Conservation (phyloP, 148 eudicot genomes). For the Nepenthes mirabilis region DNA sequence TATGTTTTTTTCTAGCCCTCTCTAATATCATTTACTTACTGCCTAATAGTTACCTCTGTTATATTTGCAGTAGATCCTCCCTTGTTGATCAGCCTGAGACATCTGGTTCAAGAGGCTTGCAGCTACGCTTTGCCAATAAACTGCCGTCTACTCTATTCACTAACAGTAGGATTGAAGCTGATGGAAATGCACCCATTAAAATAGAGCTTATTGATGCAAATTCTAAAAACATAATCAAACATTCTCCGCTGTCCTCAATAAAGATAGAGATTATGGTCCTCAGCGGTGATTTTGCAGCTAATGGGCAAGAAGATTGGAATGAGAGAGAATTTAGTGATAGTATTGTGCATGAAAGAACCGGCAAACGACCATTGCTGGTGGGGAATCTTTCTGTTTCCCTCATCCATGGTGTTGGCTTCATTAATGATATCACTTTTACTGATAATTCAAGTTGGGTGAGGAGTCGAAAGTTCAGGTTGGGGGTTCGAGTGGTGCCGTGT, state of each 20-base stretch:
- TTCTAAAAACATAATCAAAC: slow-evolving; percentile 20
- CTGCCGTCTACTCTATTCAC: slow-evolving; percentile 50
- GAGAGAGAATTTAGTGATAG: slow-evolving; percentile 27
- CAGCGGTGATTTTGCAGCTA: slow-evolving; percentile 45
- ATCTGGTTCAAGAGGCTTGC: slow-evolving; percentile 26
- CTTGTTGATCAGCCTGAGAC: slow-evolving; percentile 19
- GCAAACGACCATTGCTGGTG: slow-evolving; percentile 53
- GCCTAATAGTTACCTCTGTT: background rate
- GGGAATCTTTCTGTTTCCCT: slow-evolving; percentile 30
- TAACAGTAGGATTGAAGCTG: slow-evolving; percentile 34
- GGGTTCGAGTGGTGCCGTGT: slow-evolving; percentile 29
- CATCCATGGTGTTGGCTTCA: slow-evolving; percentile 45
- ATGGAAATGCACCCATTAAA: slow-evolving; percentile 25
- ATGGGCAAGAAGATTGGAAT: slow-evolving; percentile 52
- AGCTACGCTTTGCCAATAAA: slow-evolving; percentile 35
- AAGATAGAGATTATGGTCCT: slow-evolving; percentile 46
- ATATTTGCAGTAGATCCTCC: slow-evolving; percentile 20
- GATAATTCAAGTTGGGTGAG: slow-evolving; percentile 90
- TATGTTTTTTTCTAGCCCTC: background rate
- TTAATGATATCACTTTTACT: slow-evolving; percentile 37
- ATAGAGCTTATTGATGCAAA: slow-evolving; percentile 41
- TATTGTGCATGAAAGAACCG: slow-evolving; percentile 48
- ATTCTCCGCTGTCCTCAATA: slow-evolving; percentile 34
- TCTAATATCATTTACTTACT: background rate
- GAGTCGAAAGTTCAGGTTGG: slow-evolving; percentile 60